Evolutionary conservation across 768 basidiomycete species (phyloP).

Genomic region (Lactifluus piperatus): DNA sequence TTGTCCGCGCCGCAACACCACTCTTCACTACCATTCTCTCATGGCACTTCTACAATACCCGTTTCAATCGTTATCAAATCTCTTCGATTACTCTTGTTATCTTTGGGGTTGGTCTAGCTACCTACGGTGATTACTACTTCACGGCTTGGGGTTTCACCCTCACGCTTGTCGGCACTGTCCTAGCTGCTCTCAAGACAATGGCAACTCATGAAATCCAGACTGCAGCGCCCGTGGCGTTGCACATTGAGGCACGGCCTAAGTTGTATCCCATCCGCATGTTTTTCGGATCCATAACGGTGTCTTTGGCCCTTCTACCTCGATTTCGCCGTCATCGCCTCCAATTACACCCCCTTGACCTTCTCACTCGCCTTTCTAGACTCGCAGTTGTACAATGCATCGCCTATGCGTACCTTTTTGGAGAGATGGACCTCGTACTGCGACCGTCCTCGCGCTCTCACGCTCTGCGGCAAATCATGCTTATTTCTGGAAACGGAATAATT

Average conservation of each 20-base stretch:
- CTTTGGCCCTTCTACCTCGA: constrained; percentile 13
- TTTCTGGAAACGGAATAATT: constrained; percentile 73
- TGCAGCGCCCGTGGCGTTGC: constrained; percentile 19
- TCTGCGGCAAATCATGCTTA: constrained; percentile 27
- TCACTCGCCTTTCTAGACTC: constrained; percentile 85
- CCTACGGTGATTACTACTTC: constrained; percentile 94
- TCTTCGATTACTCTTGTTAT: constrained; percentile 78
- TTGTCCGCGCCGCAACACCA: constrained; percentile 87
- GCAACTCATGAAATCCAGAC: constrained; percentile 76
- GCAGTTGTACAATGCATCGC: constrained; percentile 82
- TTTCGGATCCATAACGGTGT: constrained; percentile 13
- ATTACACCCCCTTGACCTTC: constrained; percentile 74
- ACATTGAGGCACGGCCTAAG: constrained; percentile 4
- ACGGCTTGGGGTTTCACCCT: constrained; percentile 77
- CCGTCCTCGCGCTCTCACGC: constrained; percentile 25
- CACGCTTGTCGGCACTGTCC: constrained; percentile 81
- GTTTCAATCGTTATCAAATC: constrained; percentile 53
- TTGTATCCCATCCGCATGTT: background rate
- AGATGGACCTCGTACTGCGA: constrained; percentile 51
- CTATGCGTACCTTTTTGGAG: constrained; percentile 72
- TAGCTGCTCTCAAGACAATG: constrained; percentile 92
- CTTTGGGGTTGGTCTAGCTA: constrained; percentile 85
- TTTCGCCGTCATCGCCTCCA: constrained; percentile 28
- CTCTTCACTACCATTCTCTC: constrained; percentile 85
- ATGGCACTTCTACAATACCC: constrained; percentile 51